Evolutionary conservation across 1,284 basidiomycete genomes (phyloP).

Genomic region (Cystobasidium slooffiae): DNA sequence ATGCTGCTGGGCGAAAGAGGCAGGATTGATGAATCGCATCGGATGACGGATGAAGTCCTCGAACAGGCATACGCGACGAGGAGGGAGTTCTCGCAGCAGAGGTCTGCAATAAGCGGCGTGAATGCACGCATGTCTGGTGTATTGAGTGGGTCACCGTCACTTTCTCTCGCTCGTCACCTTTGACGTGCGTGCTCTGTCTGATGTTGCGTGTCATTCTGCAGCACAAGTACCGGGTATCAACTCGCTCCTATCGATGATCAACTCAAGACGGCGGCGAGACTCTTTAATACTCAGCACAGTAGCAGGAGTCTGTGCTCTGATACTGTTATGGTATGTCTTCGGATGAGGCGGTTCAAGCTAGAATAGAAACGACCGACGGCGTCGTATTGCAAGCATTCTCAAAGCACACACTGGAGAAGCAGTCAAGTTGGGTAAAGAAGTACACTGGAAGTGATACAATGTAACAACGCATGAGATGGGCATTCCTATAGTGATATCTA

Average conservation of each 20-base stretch:
- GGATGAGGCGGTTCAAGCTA: conserved; percentile 38
- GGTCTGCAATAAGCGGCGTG: conserved; percentile 72
- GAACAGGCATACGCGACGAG: conserved; percentile 97
- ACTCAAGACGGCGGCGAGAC: conserved; percentile 84
- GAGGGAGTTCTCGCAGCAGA: conserved; percentile 88
- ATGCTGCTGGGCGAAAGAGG: conserved; percentile 83
- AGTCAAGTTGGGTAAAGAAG: too few relatives aligned
- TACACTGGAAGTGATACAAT: too few relatives aligned
- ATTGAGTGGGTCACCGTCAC: conserved; percentile 64
- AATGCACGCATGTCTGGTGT: conserved; percentile 82
- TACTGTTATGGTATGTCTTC: conserved; percentile 76
- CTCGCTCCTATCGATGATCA: conserved; percentile 88
- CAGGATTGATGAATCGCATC: conserved; percentile 86
- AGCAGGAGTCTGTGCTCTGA: conserved; percentile 79
- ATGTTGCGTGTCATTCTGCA: conserved; percentile 55
- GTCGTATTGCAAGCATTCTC: too few relatives aligned
- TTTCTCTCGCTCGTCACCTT: neutral
- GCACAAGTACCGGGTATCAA: conserved; percentile 92
- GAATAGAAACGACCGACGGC: too few relatives aligned
- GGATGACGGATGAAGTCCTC: conserved; percentile 90
- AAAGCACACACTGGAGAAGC: too few relatives aligned
- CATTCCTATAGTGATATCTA: too few relatives aligned
- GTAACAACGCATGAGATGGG: too few relatives aligned
- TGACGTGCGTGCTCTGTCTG: neutral
- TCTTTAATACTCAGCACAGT: conserved; percentile 85